phyloP scores from a whole-genome alignment of 169 alveolate species.

The Theileria annulata region DNA sequence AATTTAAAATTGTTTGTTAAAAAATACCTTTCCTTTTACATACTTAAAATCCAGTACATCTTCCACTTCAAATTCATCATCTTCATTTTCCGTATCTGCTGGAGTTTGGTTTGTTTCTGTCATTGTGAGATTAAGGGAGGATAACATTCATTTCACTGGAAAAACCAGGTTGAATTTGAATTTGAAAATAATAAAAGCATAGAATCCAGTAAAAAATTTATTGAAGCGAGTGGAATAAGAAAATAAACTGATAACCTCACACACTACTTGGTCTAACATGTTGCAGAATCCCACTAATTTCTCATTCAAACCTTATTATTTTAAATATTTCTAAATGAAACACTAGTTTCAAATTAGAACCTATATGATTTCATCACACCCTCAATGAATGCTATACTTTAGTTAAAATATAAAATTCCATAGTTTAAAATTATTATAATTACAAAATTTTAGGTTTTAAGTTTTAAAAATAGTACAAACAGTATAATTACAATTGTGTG shows the following conservation, averaged over 20 bases:
- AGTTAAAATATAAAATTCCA: too few relatives aligned
- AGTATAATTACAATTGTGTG: too few relatives aligned
- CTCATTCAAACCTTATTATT: neutral
- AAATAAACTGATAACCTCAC: neutral
- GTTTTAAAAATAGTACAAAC: too few relatives aligned
- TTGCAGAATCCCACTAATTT: neutral
- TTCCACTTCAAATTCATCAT: constrained; percentile 67
- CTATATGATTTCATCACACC: too few relatives aligned
- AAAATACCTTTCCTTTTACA: constrained; percentile 22
- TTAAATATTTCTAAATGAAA: neutral
- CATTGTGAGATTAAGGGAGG: neutral
- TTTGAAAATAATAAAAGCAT: neutral
- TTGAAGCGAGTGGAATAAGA: neutral
- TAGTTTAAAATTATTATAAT: too few relatives aligned
- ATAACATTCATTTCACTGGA: neutral
- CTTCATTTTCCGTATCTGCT: constrained; percentile 47
- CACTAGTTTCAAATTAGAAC: neutral
- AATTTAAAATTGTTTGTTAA: neutral
- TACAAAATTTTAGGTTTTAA: too few relatives aligned
- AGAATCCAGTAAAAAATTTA: neutral
- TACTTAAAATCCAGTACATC: constrained; percentile 45
- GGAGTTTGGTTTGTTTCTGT: neutral
- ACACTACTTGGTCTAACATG: constrained; percentile 9
- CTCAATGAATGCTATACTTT: too few relatives aligned
- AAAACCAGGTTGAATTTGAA: too few relatives aligned